Conservation (phyloP, 805 yeast genomes). For the Schizosaccharomyces osmophilus region DNA sequence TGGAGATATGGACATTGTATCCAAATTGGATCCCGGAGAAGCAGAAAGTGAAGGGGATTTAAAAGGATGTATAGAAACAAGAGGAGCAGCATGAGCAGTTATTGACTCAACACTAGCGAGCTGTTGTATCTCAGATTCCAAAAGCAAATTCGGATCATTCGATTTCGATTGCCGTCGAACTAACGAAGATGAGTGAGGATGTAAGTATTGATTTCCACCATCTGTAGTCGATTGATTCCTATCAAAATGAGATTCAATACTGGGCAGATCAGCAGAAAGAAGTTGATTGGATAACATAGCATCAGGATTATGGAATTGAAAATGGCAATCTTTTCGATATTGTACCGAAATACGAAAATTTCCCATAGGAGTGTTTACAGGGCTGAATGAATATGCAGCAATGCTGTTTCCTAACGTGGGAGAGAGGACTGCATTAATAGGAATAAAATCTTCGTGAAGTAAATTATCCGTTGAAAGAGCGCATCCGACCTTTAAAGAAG, state of each 20-base stretch:
- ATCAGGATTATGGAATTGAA: constrained; percentile 43
- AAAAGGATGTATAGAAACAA: constrained; percentile 30
- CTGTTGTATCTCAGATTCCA: not conserved
- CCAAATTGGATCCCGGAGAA: not conserved
- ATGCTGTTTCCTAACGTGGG: constrained; percentile 46
- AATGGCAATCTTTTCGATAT: constrained; percentile 47
- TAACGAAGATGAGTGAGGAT: not conserved
- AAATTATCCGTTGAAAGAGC: constrained; percentile 9
- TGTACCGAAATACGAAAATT: constrained; percentile 50
- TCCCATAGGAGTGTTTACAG: constrained; percentile 57
- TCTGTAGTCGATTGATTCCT: not conserved
- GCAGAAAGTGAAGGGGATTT: constrained; percentile 34
- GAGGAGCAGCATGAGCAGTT: constrained; percentile 10
- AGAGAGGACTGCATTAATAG: constrained; percentile 34
- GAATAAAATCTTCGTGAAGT: constrained; percentile 24
- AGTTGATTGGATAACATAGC: constrained; percentile 36
- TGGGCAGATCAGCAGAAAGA: constrained; percentile 9
- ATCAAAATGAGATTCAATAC: not conserved
- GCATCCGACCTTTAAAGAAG: constrained; percentile 13
- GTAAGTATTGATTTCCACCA: not conserved
- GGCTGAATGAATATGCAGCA: constrained; percentile 35
- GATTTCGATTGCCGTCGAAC: not conserved
- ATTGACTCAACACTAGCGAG: not conserved
- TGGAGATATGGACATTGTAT: constrained; percentile 10
- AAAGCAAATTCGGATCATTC: not conserved